Evolutionary conservation across 1,139 yeast species (phyloP).

Genomic region (Geotrichum klebahnii): DNA sequence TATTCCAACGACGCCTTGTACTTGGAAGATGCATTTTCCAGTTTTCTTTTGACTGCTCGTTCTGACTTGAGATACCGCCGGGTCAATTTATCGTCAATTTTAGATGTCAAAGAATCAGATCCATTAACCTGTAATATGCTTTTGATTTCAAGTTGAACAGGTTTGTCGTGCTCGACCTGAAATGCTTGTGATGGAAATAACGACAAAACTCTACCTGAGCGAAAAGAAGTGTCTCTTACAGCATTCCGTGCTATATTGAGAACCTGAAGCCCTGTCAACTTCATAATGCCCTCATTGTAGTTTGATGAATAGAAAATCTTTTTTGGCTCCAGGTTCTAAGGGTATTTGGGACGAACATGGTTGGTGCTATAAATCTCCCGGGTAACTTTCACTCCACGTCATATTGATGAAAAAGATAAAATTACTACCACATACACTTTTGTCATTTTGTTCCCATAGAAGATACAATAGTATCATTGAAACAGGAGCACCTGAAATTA

Average conservation of each 20-base stretch:
- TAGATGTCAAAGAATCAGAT: constrained; percentile 9
- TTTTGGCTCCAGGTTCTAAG: not conserved
- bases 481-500: no score
- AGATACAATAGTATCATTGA: no score
- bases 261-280: constrained; percentile 3
- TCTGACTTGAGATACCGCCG: not conserved
- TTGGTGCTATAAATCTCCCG: no score
- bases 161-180: not conserved
- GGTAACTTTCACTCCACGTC: constrained; percentile 13
- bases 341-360: not conserved
- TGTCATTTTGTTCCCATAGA: not conserved
- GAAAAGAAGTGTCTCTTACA: constrained; percentile 4
- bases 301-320: not conserved
- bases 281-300: constrained; percentile 3
- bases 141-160: constrained; percentile 5
- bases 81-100: constrained; percentile 7
- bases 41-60: not conserved
- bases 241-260: constrained; percentile 7
- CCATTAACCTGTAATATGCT: constrained; percentile 6
- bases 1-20: not conserved
- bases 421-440: constrained; percentile 2
- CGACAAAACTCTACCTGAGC: not conserved
- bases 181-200: not conserved
- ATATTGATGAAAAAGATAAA: not conserved
- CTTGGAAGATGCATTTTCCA: not conserved